Conservation (phyloP, 345 rosid genomes). For the Brassica carinata region DNA sequence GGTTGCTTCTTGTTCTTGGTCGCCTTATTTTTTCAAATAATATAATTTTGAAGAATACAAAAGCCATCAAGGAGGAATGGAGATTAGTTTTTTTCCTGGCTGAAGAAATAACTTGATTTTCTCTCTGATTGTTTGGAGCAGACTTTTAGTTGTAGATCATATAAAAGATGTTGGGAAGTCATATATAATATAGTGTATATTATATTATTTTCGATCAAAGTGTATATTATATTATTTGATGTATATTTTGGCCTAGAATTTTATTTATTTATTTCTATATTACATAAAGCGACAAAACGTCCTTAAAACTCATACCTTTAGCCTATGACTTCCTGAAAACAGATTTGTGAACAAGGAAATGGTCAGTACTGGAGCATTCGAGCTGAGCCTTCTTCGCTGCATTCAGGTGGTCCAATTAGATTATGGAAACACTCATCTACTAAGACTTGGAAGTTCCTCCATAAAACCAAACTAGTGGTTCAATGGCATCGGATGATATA, state of each 20-base stretch:
- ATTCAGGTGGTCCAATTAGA: too few species aligned
- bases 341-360: not conserved
- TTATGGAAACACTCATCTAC: not conserved
- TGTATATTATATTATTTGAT: too few species aligned
- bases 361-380: not conserved
- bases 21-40: not conserved
- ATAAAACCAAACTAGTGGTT: not conserved
- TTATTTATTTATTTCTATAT: too few species aligned
- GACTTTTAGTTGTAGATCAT: constrained; percentile 15
- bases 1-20: constrained; percentile 35
- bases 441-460: not conserved
- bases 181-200: not conserved
- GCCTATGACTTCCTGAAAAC: not conserved
- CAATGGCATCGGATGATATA: not conserved
- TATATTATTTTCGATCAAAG: not conserved
- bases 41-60: not conserved
- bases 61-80: constrained; percentile 35
- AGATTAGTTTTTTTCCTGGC: not conserved
- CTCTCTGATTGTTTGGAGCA: constrained; percentile 15
- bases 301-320: not conserved
- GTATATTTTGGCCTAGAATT: too few species aligned
- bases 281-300: not conserved
- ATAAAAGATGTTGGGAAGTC: not conserved
- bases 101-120: not conserved
- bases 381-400: too few species aligned